Conservation (phyloP, 1,284 basidiomycete species). For the Golubevia sp. region DNA sequence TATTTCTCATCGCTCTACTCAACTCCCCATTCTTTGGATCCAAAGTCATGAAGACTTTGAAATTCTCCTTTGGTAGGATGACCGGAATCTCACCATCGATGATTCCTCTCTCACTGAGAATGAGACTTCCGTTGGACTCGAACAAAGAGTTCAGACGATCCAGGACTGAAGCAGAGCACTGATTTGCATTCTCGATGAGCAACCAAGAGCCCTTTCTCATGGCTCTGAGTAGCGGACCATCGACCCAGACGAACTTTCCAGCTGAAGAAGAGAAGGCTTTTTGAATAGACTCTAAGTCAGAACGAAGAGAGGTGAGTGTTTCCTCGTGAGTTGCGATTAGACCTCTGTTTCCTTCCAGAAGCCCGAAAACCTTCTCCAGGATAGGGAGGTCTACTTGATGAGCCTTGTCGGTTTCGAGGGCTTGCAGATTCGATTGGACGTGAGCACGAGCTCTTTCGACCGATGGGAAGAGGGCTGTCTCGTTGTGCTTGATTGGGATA, state of each 20-base stretch:
- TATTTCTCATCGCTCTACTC: slow-evolving; percentile 96
- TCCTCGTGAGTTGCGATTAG: neutral
- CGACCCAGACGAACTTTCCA: slow-evolving; percentile 89
- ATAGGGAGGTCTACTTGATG: neutral
- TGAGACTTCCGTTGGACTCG: slow-evolving; percentile 79
- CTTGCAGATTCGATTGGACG: neutral
- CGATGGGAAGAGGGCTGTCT: neutral
- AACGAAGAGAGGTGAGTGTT: neutral
- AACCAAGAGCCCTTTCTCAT: slow-evolving; percentile 88
- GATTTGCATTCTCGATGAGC: slow-evolving; percentile 88
- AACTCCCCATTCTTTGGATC: slow-evolving; percentile 90
- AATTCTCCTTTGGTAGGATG: slow-evolving; percentile 81
- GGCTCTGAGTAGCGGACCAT: slow-evolving; percentile 88
- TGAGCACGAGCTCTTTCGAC: neutral
- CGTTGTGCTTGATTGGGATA: neutral
- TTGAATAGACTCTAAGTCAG: neutral
- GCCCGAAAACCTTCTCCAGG: neutral
- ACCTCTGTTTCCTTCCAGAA: neutral
- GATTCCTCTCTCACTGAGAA: slow-evolving; percentile 86
- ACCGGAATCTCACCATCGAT: slow-evolving; percentile 77
- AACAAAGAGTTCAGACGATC: slow-evolving; percentile 97
- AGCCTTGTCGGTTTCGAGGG: neutral
- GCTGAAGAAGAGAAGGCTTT: slow-evolving; percentile 12
- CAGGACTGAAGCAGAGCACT: slow-evolving; percentile 92
- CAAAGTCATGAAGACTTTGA: slow-evolving; percentile 91